Percentiles rank a stretch among this genome's conserved stretches.
phyloP scores from a whole-genome alignment of 1,284 basidiomycete species.

The Ustilago esculenta region DNA sequence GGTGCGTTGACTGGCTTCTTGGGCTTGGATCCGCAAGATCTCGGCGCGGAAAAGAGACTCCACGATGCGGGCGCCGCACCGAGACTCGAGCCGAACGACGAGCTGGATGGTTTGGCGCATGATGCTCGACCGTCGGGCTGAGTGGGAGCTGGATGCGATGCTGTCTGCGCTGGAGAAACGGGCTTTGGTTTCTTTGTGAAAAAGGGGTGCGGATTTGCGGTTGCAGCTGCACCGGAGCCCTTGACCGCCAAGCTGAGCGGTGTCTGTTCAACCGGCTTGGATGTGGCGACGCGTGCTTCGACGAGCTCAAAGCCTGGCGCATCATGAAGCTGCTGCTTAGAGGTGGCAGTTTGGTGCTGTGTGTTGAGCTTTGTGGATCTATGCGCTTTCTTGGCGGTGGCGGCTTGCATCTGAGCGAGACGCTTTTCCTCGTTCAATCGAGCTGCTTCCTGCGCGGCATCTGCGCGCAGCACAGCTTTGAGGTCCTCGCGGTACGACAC shows the following conservation, averaged over 20 bases:
- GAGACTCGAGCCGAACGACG: constrained; percentile 2
- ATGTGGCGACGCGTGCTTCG: constrained; percentile 5
- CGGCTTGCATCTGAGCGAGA: constrained; percentile 3
- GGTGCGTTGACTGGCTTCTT: constrained; percentile 24
- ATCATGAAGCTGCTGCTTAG: not conserved
- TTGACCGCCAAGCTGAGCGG: constrained; percentile 37
- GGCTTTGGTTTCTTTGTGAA: constrained; percentile 29
- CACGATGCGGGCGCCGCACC: constrained; percentile 15
- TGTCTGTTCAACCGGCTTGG: constrained; percentile 12
- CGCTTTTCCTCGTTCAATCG: constrained; percentile 19
- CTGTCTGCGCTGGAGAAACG: constrained; percentile 1
- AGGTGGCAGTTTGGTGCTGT: not conserved
- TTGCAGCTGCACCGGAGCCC: constrained; percentile 10
- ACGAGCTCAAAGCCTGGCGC: constrained; percentile 24
- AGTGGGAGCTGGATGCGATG: not conserved
- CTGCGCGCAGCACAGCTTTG: constrained; percentile 44
- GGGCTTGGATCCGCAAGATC: constrained; percentile 6
- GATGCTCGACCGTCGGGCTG: not conserved
- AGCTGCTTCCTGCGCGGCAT: constrained; percentile 25
- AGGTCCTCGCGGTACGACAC: constrained; percentile 43
- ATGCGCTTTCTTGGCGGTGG: constrained; percentile 9
- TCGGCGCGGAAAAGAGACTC: constrained; percentile 34
- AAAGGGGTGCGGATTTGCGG: constrained; percentile 35
- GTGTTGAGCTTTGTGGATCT: not conserved
- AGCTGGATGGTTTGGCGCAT: not conserved